Evolutionary conservation across 169 alveolate species (phyloP).

Genomic region (Cryptosporidium sp.): DNA sequence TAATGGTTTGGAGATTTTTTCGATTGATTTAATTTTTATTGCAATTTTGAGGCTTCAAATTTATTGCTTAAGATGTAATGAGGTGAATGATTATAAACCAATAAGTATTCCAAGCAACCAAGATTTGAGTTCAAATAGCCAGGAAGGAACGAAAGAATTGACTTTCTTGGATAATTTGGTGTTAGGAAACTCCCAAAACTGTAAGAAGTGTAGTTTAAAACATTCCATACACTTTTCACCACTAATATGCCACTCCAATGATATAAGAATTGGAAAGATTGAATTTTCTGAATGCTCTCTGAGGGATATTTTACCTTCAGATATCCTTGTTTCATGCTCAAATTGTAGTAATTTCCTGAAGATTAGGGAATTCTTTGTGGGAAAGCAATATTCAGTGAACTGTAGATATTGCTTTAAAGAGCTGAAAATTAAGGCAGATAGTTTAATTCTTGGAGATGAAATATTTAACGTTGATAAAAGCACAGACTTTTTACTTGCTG

Average conservation of each 20-base stretch:
- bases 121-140: neutral
- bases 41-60: slow-evolving; percentile 41
- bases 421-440: slow-evolving; percentile 23
- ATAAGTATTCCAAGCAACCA: slow-evolving; percentile 68
- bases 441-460: slow-evolving; percentile 27
- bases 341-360: slow-evolving; percentile 33
- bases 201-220: slow-evolving; percentile 42
- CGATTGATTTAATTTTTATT: slow-evolving; percentile 5
- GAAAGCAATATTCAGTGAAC: slow-evolving; percentile 29
- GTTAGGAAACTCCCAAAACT: slow-evolving; percentile 48
- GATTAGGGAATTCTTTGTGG: slow-evolving; percentile 45
- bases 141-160: neutral
- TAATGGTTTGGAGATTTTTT: neutral
- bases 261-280: slow-evolving; percentile 30
- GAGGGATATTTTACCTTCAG: slow-evolving; percentile 42
- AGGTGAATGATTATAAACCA: slow-evolving; percentile 54
- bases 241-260: slow-evolving; percentile 38
- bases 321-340: slow-evolving; percentile 60
- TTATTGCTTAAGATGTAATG: slow-evolving; percentile 52
- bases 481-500: slow-evolving; percentile 57
- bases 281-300: slow-evolving; percentile 47
- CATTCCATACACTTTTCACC: slow-evolving; percentile 58
- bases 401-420: slow-evolving; percentile 70
- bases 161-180: slow-evolving; percentile 45
- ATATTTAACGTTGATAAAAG: slow-evolving; percentile 48